Base-by-base conservation (phyloP, 2,329 filamentous ascomycete species). In the Hortaea werneckii region DNA sequence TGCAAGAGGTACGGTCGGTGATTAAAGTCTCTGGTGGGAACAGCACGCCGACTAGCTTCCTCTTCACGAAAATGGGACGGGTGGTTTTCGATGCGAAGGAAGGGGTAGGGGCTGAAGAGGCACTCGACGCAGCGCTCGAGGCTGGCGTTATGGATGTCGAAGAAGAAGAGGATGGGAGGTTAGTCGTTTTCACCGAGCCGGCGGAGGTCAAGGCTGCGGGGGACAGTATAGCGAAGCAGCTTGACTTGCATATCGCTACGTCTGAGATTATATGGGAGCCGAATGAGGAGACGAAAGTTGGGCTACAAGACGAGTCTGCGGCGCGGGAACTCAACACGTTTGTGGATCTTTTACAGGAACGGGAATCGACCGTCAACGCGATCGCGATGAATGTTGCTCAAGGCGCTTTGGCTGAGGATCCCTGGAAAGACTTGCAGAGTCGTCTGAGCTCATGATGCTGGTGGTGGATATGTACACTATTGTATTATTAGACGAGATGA, bases 201-300 rank as follows among this genome's bases (percentile, higher is more conserved):
- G 75, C 72, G 7, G 73, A 77, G 50, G 84, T 81, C 0, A 81
- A 77, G 46, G 70, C 76, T 12, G 78, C 83, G 1, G 80, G 79
- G 2, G 74, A 84, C 50, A 70, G 72, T 9, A 61, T 95, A n/a
- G 73, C 77, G 4, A 73, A 77, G 52, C 71, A 75, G 34, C 74
- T 85, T 13, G 77, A 73, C 1, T 66, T 94, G 50, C 77, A 83
- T 48, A 77, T 94, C 40, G 70, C 83, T 45, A 82, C 79, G 54
- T 80, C 80, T 12, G 86, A 94, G 46, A 90, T 95, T 43, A 75
- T 95, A 38, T 95, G 87, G 82, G 78, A 83, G 48, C 78, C 87
- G 0, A 92, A 90, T 49, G 79, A 83, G 57, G 88, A 95, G 50
- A 89, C 85, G 0, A 78, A 78, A 61, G 78, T 85, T 12, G 69